These are phyloP conservation scores for Didymella sp. DNA, from an alignment of 2,329 filamentous ascomycete species.

Conservation along the genomic window DNA sequence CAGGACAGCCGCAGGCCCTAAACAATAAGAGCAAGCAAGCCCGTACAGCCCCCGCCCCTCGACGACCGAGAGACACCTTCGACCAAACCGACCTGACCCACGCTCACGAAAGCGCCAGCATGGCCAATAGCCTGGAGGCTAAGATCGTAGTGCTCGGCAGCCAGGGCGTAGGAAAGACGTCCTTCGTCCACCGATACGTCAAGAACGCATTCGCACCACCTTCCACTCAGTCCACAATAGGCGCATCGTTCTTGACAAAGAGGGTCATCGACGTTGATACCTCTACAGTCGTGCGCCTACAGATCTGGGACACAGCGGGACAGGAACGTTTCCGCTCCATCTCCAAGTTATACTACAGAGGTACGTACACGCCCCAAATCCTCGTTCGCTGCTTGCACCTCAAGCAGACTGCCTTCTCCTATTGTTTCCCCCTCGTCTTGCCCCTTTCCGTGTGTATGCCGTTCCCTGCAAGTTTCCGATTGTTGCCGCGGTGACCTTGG, in stretches of 20 bases:
- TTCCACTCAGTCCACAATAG: slow-evolving; percentile 57
- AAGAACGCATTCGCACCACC: slow-evolving; percentile 72
- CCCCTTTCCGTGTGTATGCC: slow-evolving; percentile 16
- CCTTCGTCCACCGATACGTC: slow-evolving; percentile 77
- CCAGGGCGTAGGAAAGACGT: slow-evolving; percentile 82
- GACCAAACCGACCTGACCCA: background rate
- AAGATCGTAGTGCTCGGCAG: slow-evolving; percentile 83
- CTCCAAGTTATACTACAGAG: slow-evolving; percentile 90
- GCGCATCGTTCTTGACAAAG: slow-evolving; percentile 67
- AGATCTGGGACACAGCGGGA: slow-evolving; percentile 96
- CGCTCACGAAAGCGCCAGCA: slow-evolving; percentile 14
- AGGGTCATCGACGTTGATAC: slow-evolving; percentile 78
- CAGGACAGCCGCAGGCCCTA: slow-evolving; percentile 13
- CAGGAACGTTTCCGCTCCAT: slow-evolving; percentile 96
- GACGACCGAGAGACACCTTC: background rate
- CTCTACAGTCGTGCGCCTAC: slow-evolving; percentile 85
- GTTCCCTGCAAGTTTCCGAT: slow-evolving; percentile 6
- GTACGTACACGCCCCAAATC: slow-evolving; percentile 32
- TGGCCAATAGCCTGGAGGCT: slow-evolving; percentile 70
- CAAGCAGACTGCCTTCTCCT: background rate
- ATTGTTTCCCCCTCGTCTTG: background rate
- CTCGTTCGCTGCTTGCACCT: background rate
- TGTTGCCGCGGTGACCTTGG: slow-evolving; percentile 10
- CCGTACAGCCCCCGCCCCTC: background rate
- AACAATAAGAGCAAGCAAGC: slow-evolving; percentile 9